These are phyloP conservation scores for Vitis cinerea DNA, from an alignment of 164 flowering plant genomes.

Conservation along the genomic window DNA sequence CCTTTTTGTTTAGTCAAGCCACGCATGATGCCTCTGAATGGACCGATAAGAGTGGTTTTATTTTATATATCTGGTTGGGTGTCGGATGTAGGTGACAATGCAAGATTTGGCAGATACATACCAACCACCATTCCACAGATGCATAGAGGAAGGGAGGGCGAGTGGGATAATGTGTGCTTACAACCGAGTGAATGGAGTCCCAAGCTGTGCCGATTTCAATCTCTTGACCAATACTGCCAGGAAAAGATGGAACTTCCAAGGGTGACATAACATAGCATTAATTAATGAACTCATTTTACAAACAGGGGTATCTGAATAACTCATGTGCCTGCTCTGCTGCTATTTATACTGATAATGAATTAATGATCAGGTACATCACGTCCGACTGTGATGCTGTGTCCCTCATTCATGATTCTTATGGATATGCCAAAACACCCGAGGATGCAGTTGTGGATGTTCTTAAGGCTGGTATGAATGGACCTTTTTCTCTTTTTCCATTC, in stretches of 20 bases:
- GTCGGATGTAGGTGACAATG: conserved; percentile 48
- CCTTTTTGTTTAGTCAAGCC: too few relatives aligned
- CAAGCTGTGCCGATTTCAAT: conserved; percentile 73
- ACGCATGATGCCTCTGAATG: too few relatives aligned
- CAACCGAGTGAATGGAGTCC: conserved; percentile 84
- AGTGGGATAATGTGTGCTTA: conserved; percentile 94
- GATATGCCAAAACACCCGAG: conserved; percentile 73
- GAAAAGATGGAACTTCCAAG: conserved; percentile 63
- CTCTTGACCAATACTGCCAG: conserved; percentile 70
- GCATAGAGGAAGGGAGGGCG: conserved; percentile 65
- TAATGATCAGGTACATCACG: conserved; percentile 66
- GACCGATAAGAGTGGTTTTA: too few relatives aligned
- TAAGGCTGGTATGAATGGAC: conserved; percentile 57
- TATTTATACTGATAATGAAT: neutral
- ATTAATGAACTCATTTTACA: too few relatives aligned
- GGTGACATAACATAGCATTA: conserved; percentile 32
- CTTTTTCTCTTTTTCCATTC: neutral
- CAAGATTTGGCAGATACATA: conserved; percentile 89
- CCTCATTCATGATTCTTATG: conserved; percentile 54
- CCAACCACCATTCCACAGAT: conserved; percentile 84
- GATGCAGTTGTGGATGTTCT: conserved; percentile 86
- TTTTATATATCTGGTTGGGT: neutral
- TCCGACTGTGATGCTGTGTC: conserved; percentile 92
- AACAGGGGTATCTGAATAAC: neutral
- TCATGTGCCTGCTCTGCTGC: neutral